These are phyloP conservation scores for Backusella sp. DNA, from an alignment of 192 early-diverging fungal species.

Conservation along the genomic window DNA sequence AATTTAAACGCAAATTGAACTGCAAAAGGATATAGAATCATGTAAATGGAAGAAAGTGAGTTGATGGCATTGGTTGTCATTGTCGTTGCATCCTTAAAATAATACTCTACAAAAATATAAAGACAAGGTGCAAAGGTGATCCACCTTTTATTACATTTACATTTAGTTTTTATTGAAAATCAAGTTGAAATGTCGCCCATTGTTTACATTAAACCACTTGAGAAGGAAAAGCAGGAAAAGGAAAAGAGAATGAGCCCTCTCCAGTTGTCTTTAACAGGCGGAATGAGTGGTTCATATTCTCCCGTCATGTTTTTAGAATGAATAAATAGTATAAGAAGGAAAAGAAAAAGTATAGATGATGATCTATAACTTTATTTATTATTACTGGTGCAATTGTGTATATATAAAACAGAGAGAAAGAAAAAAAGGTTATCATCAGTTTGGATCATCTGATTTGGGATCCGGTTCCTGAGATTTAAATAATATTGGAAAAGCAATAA, in stretches of 20 bases:
- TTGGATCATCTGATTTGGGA: background rate
- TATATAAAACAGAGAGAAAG: background rate
- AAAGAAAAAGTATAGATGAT: background rate
- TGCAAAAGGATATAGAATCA: conserved; percentile 40
- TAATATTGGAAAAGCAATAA: background rate
- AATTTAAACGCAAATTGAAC: conserved; percentile 35
- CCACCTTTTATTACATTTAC: conserved; percentile 20
- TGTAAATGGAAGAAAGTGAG: conserved; percentile 37
- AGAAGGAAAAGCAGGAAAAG: conserved; percentile 40
- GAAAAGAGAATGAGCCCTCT: conserved; percentile 38
- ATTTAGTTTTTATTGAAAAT: background rate
- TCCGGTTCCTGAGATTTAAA: conserved; percentile 1
- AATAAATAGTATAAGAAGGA: background rate
- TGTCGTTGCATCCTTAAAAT: conserved; percentile 14
- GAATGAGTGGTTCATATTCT: background rate
- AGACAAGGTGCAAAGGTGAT: conserved; percentile 47
- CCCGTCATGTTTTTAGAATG: background rate
- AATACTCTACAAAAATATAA: conserved; percentile 42
- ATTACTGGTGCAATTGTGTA: background rate
- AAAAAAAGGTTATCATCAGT: background rate
- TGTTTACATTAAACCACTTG: conserved; percentile 28
- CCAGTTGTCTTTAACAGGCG: background rate
- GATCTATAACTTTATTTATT: no score
- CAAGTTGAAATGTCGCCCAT: background rate
- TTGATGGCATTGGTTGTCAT: conserved; percentile 40